Conservation (phyloP, 768 basidiomycete genomes). For the Filobasidium floriforme region DNA sequence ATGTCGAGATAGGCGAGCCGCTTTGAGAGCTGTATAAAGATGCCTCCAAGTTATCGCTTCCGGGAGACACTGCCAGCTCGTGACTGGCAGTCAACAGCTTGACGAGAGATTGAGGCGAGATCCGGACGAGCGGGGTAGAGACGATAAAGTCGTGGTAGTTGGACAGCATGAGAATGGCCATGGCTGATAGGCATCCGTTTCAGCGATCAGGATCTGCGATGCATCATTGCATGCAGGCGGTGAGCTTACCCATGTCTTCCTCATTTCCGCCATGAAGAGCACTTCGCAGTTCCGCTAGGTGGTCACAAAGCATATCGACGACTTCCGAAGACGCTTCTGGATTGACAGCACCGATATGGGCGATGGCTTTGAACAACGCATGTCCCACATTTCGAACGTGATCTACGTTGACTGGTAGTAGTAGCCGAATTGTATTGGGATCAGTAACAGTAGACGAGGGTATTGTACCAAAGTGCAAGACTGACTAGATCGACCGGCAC, state of each 20-base stretch:
- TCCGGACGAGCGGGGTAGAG: constrained; percentile 25
- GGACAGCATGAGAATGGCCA: constrained; percentile 31
- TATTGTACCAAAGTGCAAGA: constrained; percentile 7
- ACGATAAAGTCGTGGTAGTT: constrained; percentile 28
- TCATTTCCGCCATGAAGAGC: background rate
- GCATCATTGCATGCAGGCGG: background rate
- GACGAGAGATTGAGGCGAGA: constrained; percentile 14
- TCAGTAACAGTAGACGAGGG: too few relatives aligned
- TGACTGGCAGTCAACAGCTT: constrained; percentile 21
- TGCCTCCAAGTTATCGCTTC: constrained; percentile 28
- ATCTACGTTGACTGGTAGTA: constrained; percentile 12
- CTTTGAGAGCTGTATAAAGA: constrained; percentile 27
- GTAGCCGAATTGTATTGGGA: background rate
- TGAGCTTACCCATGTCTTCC: background rate
- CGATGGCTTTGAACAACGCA: constrained; percentile 29
- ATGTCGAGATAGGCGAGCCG: constrained; percentile 18
- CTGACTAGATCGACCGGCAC: constrained; percentile 22
- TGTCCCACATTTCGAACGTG: constrained; percentile 28
- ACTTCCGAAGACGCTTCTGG: constrained; percentile 22
- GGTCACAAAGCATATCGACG: constrained; percentile 3
- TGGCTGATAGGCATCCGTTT: constrained; percentile 24
- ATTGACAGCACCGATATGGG: constrained; percentile 30
- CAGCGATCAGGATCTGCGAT: background rate
- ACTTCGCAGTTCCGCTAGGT: background rate
- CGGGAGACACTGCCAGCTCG: constrained; percentile 27